Percentiles rank a stretch among this genome's conserved stretches.
These are phyloP conservation scores for Saksenaea vasiformis DNA, from an alignment of 371 early-diverging fungal genomes.

Conservation along the genomic window DNA sequence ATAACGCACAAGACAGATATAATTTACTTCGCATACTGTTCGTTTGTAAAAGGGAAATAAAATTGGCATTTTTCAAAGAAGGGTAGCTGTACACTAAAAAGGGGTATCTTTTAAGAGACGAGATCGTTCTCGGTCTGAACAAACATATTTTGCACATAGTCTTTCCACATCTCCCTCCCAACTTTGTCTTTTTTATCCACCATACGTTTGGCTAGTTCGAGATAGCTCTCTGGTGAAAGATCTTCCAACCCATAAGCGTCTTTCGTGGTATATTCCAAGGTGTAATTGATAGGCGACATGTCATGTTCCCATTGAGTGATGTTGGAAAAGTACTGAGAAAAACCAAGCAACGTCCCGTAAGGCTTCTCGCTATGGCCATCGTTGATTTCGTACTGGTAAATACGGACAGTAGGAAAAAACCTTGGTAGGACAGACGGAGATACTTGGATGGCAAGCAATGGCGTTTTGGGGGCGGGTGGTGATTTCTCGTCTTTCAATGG, in stretches of 20 bases:
- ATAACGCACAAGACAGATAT: neutral
- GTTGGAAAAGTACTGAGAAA: slow-evolving; percentile 42
- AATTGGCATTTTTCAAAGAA: neutral
- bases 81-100: neutral
- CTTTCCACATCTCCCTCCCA: slow-evolving; percentile 34
- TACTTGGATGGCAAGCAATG: slow-evolving; percentile 59
- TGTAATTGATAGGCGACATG: slow-evolving; percentile 24
- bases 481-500: slow-evolving; percentile 19
- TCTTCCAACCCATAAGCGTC: slow-evolving; percentile 65
- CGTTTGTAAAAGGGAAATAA: neutral
- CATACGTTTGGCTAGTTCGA: slow-evolving; percentile 53
- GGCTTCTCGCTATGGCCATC: slow-evolving; percentile 16
- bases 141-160: slow-evolving; percentile 43
- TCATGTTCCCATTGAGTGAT: slow-evolving; percentile 42
- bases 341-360: slow-evolving; percentile 29
- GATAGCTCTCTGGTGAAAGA: slow-evolving; percentile 52
- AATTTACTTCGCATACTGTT: neutral
- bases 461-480: slow-evolving; percentile 1
- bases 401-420: slow-evolving; percentile 74
- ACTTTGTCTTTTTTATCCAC: slow-evolving; percentile 16
- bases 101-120: neutral
- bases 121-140: slow-evolving; percentile 35
- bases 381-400: slow-evolving; percentile 58
- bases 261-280: slow-evolving; percentile 62
- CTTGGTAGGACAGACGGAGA: slow-evolving; percentile 76